Percentiles rank a stretch among this genome's conserved stretches.
Evolutionary conservation across 495 filamentous ascomycete species (phyloP).

Genomic region (Podospora sp.): DNA sequence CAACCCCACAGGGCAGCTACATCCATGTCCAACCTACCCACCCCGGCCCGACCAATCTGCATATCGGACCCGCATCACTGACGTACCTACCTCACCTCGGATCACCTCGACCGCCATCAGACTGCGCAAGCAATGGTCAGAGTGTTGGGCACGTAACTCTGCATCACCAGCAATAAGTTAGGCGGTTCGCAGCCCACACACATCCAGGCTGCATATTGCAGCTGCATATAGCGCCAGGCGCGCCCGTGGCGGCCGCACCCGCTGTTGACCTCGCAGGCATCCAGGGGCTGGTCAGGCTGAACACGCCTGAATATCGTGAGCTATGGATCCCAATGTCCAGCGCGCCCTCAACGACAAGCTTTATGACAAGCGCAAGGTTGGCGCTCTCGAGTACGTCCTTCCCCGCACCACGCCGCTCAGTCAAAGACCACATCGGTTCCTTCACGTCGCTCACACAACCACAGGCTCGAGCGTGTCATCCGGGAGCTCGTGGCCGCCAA

Average conservation of each 20-base stretch:
- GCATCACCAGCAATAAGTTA: background rate
- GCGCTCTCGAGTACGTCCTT: slow-evolving; percentile 88
- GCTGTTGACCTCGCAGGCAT: background rate
- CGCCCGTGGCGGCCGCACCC: background rate
- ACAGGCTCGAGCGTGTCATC: slow-evolving; percentile 76
- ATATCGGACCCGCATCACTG: background rate
- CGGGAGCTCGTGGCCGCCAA: slow-evolving; percentile 76
- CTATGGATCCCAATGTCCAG: slow-evolving; percentile 88
- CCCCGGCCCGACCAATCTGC: background rate
- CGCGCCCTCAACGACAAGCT: slow-evolving; percentile 95
- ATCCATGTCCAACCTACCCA: background rate
- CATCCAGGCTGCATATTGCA: background rate
- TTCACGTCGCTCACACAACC: slow-evolving; percentile 7
- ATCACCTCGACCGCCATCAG: background rate
- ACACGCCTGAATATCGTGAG: slow-evolving; percentile 18
- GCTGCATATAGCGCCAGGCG: background rate
- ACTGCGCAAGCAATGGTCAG: background rate
- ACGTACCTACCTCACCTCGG: background rate
- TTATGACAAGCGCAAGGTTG: slow-evolving; percentile 95
- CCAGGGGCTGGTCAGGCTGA: background rate
- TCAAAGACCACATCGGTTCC: background rate
- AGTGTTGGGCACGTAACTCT: background rate
- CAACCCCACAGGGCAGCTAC: background rate
- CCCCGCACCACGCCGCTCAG: background rate
- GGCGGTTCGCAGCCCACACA: background rate